These are phyloP conservation scores for Cryptomeria japonica DNA, from an alignment of 75 land plant species.

Conservation along the genomic window DNA sequence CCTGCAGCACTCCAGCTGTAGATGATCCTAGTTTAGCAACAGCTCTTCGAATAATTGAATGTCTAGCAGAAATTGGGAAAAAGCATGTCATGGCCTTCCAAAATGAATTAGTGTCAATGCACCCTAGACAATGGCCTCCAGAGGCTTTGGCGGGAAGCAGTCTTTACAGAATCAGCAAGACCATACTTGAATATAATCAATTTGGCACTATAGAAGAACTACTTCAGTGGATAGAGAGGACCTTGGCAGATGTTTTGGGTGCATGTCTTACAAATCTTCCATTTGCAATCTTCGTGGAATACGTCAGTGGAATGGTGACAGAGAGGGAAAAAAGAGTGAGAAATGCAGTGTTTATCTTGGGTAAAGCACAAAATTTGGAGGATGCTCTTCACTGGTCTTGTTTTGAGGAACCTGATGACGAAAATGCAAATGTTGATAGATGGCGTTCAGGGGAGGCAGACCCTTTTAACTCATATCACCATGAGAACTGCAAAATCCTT, in stretches of 20 bases:
- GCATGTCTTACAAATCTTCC: slow-evolving; percentile 48
- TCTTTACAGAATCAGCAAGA: slow-evolving; percentile 24
- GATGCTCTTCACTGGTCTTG: slow-evolving; percentile 9
- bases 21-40: background rate
- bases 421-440: slow-evolving; percentile 9
- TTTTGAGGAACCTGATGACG: background rate
- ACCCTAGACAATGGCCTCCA: slow-evolving; percentile 22
- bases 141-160: slow-evolving; percentile 19
- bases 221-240: slow-evolving; percentile 20
- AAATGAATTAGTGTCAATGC: background rate
- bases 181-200: slow-evolving; percentile 20
- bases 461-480: background rate
- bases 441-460: slow-evolving; percentile 10
- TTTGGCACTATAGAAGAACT: slow-evolving; percentile 9
- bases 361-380: slow-evolving; percentile 28
- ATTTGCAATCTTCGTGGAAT: slow-evolving; percentile 22
- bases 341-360: slow-evolving; percentile 29
- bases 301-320: slow-evolving; percentile 15
- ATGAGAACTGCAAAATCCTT: background rate
- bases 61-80: slow-evolving; percentile 22
- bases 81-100: slow-evolving; percentile 1
- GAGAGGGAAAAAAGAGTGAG: slow-evolving; percentile 33
- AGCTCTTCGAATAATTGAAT: slow-evolving; percentile 17
- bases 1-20: background rate
- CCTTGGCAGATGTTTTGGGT: slow-evolving; percentile 34